Conservation (phyloP, 176 grass and related monocot species). For the Bromus sterilis region DNA sequence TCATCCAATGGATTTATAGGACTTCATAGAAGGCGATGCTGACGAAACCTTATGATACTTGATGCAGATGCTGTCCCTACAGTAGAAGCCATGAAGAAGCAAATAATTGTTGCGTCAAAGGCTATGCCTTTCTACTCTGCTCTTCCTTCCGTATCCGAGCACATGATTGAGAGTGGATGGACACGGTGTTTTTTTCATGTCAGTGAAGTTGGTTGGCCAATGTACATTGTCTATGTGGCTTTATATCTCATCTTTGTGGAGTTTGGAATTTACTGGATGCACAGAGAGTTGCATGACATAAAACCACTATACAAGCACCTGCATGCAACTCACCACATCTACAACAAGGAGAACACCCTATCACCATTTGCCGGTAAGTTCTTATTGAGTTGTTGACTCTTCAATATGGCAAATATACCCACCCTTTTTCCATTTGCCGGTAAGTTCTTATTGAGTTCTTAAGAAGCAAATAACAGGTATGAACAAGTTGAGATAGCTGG, state of each 20-base stretch:
- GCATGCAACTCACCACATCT: conserved; percentile 88
- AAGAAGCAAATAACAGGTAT: background rate
- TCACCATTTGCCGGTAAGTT: conserved; percentile 91
- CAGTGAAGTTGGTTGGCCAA: conserved; percentile 58
- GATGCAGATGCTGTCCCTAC: conserved; percentile 81
- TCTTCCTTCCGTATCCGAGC: conserved; percentile 74
- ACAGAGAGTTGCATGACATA: conserved; percentile 97
- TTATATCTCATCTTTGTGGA: conserved; percentile 73
- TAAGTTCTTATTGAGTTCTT: conserved; percentile 13
- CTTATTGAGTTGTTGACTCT: background rate
- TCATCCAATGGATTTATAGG: background rate
- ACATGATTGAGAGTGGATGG: conserved; percentile 91
- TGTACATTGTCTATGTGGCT: conserved; percentile 46
- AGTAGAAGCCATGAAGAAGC: conserved; percentile 76
- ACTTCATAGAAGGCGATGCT: background rate
- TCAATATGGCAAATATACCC: background rate
- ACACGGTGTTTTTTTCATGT: conserved; percentile 65
- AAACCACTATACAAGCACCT: conserved; percentile 94
- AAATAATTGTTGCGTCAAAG: conserved; percentile 83
- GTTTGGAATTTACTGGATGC: conserved; percentile 99
- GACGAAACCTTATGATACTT: background rate
- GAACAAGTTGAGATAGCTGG: background rate
- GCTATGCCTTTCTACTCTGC: conserved; percentile 76
- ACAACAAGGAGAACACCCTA: conserved; percentile 98
- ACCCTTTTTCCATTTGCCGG: conserved; percentile 93